Evolutionary conservation across 2,329 filamentous ascomycete species (phyloP), one percentile per base, ranked within the genome.

Genomic region (Stachybotrys elegans): DNA sequence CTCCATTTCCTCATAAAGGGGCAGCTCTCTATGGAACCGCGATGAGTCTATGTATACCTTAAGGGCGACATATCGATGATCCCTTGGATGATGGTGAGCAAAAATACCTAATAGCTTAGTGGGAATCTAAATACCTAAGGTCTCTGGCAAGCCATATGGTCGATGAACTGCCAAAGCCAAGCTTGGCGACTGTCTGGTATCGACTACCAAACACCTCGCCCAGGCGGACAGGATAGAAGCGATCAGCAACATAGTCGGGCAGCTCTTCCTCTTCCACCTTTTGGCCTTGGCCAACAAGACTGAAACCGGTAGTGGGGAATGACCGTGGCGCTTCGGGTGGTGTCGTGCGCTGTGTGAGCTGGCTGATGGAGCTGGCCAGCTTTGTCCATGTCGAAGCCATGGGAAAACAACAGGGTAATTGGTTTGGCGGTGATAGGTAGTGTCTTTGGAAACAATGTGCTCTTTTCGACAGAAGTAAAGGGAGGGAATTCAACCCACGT

Each of bases 101-200:
- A 35, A 35, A 35, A n/a, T 29, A 29, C 8, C 25, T 9, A 29
- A 9, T 8, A 29, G 25, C 25, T 9, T 29, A n/a, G 25, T 9
- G 9, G 25, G 25, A 29, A 29, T 8, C 9, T 29, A n/a, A 29
- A 40, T 46, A 59, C 58, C 55, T 49, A 7, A 66, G 50, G 49
- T 70, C 61, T 23, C 57, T 59, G 5, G 66, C 66, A 13, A 73
- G 57, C 67, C 68, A 72, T 16, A 70, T 65, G 0, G 68, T 73
- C 5, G 66, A 72, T 6, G 55, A 61, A 14, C 53, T 52, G 19
- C 69, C 68, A 51, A 52, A 72, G 9, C 68, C 68, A 7, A 72
- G 51, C 45, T 72, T 72, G 1, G 60, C 54, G 0, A 70, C 43
- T 0, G 59, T 43, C 51, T 72, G 61, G 42, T 61, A 73, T 4